Conservation (phyloP, 495 filamentous ascomycete genomes). For the Apodospora peruviana region DNA sequence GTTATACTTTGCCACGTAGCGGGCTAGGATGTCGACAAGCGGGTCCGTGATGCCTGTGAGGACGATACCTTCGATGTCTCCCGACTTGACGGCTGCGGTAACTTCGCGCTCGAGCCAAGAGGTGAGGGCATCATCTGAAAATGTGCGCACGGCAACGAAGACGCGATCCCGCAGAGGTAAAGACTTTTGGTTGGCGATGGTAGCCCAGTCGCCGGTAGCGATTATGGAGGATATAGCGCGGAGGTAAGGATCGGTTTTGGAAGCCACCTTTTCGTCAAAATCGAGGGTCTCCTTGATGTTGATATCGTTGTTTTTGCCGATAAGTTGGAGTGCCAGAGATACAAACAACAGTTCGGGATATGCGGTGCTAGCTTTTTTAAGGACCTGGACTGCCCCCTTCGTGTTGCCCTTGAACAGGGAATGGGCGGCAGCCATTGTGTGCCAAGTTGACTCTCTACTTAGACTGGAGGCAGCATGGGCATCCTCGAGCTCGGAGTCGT, state of each 20-base stretch:
- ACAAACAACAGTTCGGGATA: conserved; percentile 48
- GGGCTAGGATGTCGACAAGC: conserved; percentile 76
- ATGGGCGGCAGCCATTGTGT: conserved; percentile 76
- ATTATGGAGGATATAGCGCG: conserved; percentile 90
- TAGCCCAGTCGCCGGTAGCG: conserved; percentile 79
- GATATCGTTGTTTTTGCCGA: conserved; percentile 29
- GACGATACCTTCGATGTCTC: conserved; percentile 83
- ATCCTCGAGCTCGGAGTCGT: conserved; percentile 50
- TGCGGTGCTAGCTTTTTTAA: conserved; percentile 43
- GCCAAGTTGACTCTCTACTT: conserved; percentile 56
- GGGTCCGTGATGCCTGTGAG: conserved; percentile 78
- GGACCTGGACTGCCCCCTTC: conserved; percentile 48
- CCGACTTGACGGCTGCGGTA: conserved; percentile 57
- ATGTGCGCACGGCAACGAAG: conserved; percentile 78
- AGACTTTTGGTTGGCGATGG: conserved; percentile 73
- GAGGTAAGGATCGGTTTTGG: conserved; percentile 71
- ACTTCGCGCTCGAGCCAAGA: conserved; percentile 63
- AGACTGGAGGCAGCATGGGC: conserved; percentile 43
- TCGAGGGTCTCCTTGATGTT: conserved; percentile 32
- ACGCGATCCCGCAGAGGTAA: conserved; percentile 81
- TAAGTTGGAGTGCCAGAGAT: conserved; percentile 47
- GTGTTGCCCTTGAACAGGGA: conserved; percentile 70
- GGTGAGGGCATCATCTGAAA: conserved; percentile 71
- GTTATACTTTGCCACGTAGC: conserved; percentile 78
- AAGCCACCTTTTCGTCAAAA: conserved; percentile 42